phyloP scores from a whole-genome alignment of 2,329 filamentous ascomycete species.

The Fusarium begoniae region DNA sequence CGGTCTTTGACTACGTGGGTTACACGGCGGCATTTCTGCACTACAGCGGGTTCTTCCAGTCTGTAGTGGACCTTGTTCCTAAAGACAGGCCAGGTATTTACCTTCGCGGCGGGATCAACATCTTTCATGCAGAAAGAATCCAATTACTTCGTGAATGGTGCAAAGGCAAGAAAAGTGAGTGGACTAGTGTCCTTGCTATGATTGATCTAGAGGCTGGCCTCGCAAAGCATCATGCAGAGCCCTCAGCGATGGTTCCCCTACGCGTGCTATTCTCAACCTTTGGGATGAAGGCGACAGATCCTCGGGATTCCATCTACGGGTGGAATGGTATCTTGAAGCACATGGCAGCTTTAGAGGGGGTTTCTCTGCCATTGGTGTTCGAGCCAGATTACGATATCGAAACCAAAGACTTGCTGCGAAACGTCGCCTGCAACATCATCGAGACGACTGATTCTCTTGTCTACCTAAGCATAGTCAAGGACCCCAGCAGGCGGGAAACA shows the following conservation, averaged over 20 bases:
- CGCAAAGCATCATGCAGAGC: background rate
- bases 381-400: background rate
- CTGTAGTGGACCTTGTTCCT: background rate
- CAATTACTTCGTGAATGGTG: slow-evolving; percentile 6
- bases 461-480: background rate
- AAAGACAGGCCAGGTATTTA: background rate
- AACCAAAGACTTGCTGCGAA: background rate
- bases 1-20: background rate
- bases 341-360: background rate
- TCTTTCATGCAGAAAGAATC: background rate
- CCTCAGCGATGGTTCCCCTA: background rate
- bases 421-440: background rate
- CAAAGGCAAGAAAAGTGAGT: background rate
- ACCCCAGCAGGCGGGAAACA: background rate
- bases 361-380: background rate
- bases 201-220: background rate
- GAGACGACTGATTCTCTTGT: background rate
- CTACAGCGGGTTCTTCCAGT: background rate
- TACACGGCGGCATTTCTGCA: background rate
- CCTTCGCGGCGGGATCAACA: background rate
- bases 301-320: background rate
- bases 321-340: background rate
- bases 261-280: background rate
- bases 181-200: background rate
- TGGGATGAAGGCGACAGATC: background rate